phyloP scores from a whole-genome alignment of 1,139 yeast genomes.

The Zygoascus hellenicus region DNA sequence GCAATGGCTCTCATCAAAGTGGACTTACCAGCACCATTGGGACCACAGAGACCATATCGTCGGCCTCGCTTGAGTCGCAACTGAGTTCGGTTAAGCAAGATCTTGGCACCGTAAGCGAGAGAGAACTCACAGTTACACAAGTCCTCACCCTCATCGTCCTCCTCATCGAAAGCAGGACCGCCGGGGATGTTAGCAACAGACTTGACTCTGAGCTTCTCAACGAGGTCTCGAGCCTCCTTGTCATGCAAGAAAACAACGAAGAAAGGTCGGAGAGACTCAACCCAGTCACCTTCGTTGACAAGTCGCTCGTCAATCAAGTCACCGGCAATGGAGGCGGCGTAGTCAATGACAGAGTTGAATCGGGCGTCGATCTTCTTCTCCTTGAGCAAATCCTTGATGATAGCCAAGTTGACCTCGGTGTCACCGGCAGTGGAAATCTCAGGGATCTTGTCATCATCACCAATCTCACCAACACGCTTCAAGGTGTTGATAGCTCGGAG shows the following conservation, averaged over 20 bases:
- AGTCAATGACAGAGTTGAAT: slow-evolving; percentile 67
- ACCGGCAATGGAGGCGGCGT: slow-evolving; percentile 96
- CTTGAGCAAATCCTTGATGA: slow-evolving; percentile 67
- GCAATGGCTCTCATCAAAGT: slow-evolving; percentile 99
- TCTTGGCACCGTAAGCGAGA: slow-evolving; percentile 99
- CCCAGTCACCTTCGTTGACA: slow-evolving; percentile 90
- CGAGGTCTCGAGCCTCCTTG: slow-evolving; percentile 80
- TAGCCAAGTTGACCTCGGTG: slow-evolving; percentile 74
- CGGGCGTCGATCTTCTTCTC: slow-evolving; percentile 66
- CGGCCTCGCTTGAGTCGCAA: slow-evolving; percentile 98
- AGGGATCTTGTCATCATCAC: slow-evolving; percentile 83
- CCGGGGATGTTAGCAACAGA: slow-evolving; percentile 97
- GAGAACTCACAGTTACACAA: slow-evolving; percentile 99
- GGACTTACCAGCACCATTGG: slow-evolving; percentile 99
- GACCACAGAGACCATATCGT: slow-evolving; percentile 99
- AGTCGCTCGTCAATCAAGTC: slow-evolving; percentile 97
- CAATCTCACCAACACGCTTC: slow-evolving; percentile 97
- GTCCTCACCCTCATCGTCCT: slow-evolving; percentile 99
- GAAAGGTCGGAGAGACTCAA: slow-evolving; percentile 81
- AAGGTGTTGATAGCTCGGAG: slow-evolving; percentile 94
- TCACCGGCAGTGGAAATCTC: slow-evolving; percentile 99
- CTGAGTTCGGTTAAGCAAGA: slow-evolving; percentile 98
- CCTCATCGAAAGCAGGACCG: slow-evolving; percentile 94
- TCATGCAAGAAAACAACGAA: slow-evolving; percentile 94
- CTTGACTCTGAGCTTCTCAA: slow-evolving; percentile 92